Percentiles rank a stretch among this genome's conserved stretches.
phyloP scores from a whole-genome alignment of 306 rosid genomes.

The Prunus dulcis region DNA sequence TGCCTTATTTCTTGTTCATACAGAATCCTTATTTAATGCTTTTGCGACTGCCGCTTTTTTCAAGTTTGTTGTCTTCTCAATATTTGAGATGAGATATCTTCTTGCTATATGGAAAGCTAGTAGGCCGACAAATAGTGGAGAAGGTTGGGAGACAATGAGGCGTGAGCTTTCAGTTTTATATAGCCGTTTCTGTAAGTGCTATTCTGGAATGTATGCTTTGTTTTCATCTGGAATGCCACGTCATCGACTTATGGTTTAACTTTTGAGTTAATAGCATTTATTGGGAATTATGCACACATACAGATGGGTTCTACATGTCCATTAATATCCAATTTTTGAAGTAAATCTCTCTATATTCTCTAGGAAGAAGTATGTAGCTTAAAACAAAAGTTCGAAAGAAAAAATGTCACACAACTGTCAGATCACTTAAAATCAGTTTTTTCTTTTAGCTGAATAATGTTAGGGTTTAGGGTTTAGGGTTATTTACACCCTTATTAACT shows the following conservation, averaged over 20 bases:
- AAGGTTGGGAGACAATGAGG: slow-evolving; percentile 99
- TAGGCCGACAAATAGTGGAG: slow-evolving; percentile 84
- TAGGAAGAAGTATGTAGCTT: background rate
- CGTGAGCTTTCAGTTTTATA: slow-evolving; percentile 95
- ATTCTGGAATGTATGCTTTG: background rate
- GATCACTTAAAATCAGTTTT: background rate
- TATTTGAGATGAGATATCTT: slow-evolving; percentile 99
- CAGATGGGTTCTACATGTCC: background rate
- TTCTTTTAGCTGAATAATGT: too few relatives aligned
- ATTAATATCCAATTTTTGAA: background rate
- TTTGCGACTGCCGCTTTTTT: slow-evolving; percentile 99
- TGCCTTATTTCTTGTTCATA: slow-evolving; percentile 27
- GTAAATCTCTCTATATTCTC: slow-evolving; percentile 1
- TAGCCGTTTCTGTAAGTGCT: slow-evolving; percentile 93
- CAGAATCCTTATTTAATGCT: slow-evolving; percentile 94
- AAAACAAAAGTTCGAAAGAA: background rate
- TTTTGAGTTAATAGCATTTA: background rate
- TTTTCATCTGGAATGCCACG: background rate
- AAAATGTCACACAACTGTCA: background rate
- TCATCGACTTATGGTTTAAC: background rate
- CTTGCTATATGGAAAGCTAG: slow-evolving; percentile 99
- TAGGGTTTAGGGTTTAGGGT: too few relatives aligned
- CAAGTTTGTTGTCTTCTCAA: slow-evolving; percentile 96
- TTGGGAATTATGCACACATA: background rate
- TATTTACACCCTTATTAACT: too few relatives aligned